Base-by-base conservation (phyloP, 164 flowering plant genomes). In the Pachysandra terminalis region DNA sequence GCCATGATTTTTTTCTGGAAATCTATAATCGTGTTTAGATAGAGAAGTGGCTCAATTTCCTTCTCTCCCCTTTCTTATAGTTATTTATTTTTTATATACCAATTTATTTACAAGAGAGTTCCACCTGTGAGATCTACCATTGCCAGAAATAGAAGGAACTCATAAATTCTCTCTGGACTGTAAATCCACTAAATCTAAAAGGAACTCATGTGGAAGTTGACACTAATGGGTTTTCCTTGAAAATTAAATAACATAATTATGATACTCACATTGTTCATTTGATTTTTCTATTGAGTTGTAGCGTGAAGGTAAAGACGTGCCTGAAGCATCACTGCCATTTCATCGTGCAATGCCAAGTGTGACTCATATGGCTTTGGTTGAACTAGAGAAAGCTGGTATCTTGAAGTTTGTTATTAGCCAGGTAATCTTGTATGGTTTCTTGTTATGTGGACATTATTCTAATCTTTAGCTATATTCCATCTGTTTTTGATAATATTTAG, bases 331-430 rank as follows among this genome's bases (percentile, higher is more conserved):
- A 17, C 66, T 94, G 48, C 98, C 98, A 53, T 94, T 91, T 81
- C 89, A 91, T 79, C 93, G 97, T 59, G 98, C 98, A 49, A 81
- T 81, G 84, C 98, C 98, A 64, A 83, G 98, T 81, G 71, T 84
- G 73, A 94, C 98, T 26, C 98, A 94, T 67, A 90, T 94, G 98
- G 97, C 97, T 63, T 76, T 94, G 82, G 96, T 94, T 77, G 92
- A 81, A 72, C 76, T 91, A 53, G 98, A 94, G 82, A 88, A 83
- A 72, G 93, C 93, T 79, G 97, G 93, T 68, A 76, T 91, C 62
- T 76, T 94, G 65, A 87, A 90, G 82, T 91, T 91, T 75, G 73
- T 94, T 59, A 91, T 94, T 32, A 94, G 98, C 76, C 98, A 94
- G 96, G 98, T 90, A 73, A 28, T 60, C n/a, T 17, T 22, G 21